These are phyloP conservation scores for Moesziomyces sp. DNA, from an alignment of 1,284 basidiomycete species.

Conservation along the genomic window DNA sequence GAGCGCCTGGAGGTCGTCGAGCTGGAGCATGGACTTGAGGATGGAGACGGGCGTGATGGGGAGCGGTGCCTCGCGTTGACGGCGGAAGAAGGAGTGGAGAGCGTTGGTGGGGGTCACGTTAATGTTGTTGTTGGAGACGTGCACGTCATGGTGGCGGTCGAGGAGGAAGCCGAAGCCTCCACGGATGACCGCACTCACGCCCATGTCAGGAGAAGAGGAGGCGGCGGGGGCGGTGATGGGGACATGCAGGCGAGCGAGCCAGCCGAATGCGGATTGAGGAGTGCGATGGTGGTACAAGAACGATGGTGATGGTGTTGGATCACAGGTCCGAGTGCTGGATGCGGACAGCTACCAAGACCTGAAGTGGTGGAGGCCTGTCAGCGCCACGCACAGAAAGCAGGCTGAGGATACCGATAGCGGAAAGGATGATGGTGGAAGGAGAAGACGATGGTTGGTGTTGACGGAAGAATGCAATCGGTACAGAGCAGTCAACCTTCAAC, in stretches of 20 bases:
- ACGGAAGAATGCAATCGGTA: too few relatives aligned
- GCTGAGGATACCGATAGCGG: too few relatives aligned
- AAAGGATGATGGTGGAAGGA: too few relatives aligned
- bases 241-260: constrained; percentile 16
- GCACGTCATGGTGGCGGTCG: constrained; percentile 23
- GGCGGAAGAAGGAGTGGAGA: constrained; percentile 34
- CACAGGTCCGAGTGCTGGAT: not conserved
- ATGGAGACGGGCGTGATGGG: constrained; percentile 38
- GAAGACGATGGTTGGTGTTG: too few relatives aligned
- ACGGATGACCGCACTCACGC: constrained; percentile 35
- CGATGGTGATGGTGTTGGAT: not conserved
- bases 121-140: constrained; percentile 15
- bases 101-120: constrained; percentile 38
- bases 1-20: constrained; percentile 42
- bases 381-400: too few relatives aligned
- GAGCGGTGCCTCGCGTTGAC: constrained; percentile 31
- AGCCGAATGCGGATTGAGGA: not conserved
- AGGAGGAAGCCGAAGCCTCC: constrained; percentile 43
- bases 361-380: not conserved
- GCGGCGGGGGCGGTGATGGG: not conserved
- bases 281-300: not conserved
- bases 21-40: constrained; percentile 33
- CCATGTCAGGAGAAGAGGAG: constrained; percentile 22
- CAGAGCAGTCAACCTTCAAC: too few relatives aligned
- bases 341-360: not conserved